Evolutionary conservation across 2,329 filamentous ascomycete genomes (phyloP).

Genomic region (Fusarium sulawesiense): DNA sequence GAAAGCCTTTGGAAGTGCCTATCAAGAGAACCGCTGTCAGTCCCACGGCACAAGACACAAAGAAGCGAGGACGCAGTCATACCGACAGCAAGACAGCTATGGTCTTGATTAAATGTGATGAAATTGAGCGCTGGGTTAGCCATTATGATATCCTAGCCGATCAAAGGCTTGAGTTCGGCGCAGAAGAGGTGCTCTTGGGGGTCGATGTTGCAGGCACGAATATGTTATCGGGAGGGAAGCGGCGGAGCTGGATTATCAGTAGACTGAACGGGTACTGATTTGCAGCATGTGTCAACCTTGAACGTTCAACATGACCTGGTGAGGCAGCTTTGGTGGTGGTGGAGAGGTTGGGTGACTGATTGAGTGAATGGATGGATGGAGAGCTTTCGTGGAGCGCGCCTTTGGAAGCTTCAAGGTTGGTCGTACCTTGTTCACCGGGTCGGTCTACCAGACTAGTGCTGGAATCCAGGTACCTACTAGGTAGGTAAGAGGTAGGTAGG

Average conservation of each 20-base stretch:
- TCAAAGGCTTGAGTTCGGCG: not conserved
- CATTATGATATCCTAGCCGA: slow-evolving; percentile 60
- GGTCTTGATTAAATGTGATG: slow-evolving; percentile 99
- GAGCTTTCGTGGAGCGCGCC: slow-evolving; percentile 17
- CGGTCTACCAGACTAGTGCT: not conserved
- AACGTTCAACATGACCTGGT: slow-evolving; percentile 22
- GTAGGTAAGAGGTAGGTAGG: not conserved
- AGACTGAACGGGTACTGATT: not conserved
- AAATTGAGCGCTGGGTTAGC: slow-evolving; percentile 86
- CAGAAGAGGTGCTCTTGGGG: not conserved
- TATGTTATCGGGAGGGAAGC: not conserved
- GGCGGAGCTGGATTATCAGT: slow-evolving; percentile 1
- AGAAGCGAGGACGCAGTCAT: slow-evolving; percentile 51
- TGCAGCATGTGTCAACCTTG: slow-evolving; percentile 22
- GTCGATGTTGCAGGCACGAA: not conserved
- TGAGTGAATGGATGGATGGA: slow-evolving; percentile 1
- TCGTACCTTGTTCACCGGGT: not conserved
- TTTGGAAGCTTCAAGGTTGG: slow-evolving; percentile 4
- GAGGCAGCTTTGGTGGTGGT: slow-evolving; percentile 30
- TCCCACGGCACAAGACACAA: not conserved
- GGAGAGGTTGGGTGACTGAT: slow-evolving; percentile 41
- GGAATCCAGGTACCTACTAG: not conserved
- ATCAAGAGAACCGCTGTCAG: slow-evolving; percentile 18
- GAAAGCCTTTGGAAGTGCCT: slow-evolving; percentile 94
- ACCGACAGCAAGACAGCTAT: slow-evolving; percentile 96